Percentiles rank a stretch among this genome's conserved stretches.
These are phyloP conservation scores for Lotmaria passim DNA, from an alignment of 208 protist genomes.

Conservation along the genomic window DNA sequence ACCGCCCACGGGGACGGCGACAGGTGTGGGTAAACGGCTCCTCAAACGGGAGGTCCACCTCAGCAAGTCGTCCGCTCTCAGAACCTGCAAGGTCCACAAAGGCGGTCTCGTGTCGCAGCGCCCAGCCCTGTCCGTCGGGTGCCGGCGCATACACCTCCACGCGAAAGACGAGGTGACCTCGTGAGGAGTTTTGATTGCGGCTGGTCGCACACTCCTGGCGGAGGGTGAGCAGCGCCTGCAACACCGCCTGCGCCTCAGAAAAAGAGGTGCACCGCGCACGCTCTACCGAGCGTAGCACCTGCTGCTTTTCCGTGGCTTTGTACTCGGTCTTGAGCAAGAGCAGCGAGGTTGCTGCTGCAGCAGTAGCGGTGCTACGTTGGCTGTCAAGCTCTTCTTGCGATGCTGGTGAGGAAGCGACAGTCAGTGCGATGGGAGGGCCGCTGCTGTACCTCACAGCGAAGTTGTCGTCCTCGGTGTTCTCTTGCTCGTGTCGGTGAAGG, in stretches of 20 bases:
- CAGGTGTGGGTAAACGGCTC: not conserved
- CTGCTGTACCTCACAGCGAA: not conserved
- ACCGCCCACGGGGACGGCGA: not conserved
- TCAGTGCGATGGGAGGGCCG: not conserved
- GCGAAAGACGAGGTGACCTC: conserved; percentile 52
- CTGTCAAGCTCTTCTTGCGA: not conserved
- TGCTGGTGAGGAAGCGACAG: not conserved
- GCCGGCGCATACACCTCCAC: conserved; percentile 31
- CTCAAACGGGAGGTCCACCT: not conserved
- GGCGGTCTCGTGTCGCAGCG: conserved; percentile 41
- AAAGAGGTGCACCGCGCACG: conserved; percentile 43
- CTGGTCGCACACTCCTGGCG: conserved; percentile 50
- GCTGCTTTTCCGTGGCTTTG: conserved; percentile 57
- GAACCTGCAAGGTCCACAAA: conserved; percentile 79
- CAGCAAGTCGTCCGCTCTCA: conserved; percentile 45
- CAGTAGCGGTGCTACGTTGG: not conserved
- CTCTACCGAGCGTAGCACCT: conserved; percentile 45
- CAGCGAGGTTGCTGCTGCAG: not conserved
- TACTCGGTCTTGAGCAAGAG: conserved; percentile 37
- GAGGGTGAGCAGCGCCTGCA: conserved; percentile 41
- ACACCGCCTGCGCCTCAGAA: conserved; percentile 32
- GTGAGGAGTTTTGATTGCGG: conserved; percentile 59
- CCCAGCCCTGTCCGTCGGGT: conserved; percentile 1
- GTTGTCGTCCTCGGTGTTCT: not conserved
- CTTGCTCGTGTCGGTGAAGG: conserved; percentile 22